These are phyloP conservation scores for Coemansia sp. DNA, from an alignment of 192 early-diverging fungal species.

Conservation along the genomic window DNA sequence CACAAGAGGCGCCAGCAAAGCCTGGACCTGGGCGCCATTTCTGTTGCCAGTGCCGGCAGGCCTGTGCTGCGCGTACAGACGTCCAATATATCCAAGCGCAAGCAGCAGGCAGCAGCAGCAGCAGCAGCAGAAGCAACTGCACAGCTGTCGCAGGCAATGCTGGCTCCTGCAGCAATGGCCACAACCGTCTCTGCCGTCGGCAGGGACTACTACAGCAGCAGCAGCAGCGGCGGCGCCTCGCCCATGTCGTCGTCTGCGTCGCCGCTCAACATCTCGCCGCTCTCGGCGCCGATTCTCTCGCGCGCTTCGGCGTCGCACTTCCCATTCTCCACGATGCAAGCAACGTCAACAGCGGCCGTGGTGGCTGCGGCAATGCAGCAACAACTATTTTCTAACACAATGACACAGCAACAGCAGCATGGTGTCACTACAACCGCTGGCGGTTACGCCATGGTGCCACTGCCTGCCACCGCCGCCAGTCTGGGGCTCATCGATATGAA, in stretches of 20 bases:
- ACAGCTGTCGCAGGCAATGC: not conserved
- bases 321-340: constrained; percentile 12
- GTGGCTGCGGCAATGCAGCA: constrained; percentile 6
- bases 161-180: not conserved
- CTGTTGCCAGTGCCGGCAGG: constrained; percentile 15
- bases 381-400: constrained; percentile 8
- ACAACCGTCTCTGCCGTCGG: not conserved
- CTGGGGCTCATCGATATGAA: constrained; percentile 36
- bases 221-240: not conserved
- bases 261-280: constrained; percentile 38
- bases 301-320: constrained; percentile 25
- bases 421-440: not conserved
- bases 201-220: constrained; percentile 4
- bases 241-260: constrained; percentile 20
- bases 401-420: constrained; percentile 3
- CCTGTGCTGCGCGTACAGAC: constrained; percentile 47
- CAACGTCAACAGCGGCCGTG: not conserved
- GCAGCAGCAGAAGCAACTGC: not conserved
- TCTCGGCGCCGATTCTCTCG: constrained; percentile 36
- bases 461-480: constrained; percentile 1
- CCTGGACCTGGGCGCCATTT: constrained; percentile 31
- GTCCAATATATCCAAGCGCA: constrained; percentile 3
- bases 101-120: not conserved
- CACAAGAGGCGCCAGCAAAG: constrained; percentile 48
- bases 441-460: constrained; percentile 12